phyloP scores from a whole-genome alignment of 1,284 basidiomycete genomes.

The Ustilago trichophora region DNA sequence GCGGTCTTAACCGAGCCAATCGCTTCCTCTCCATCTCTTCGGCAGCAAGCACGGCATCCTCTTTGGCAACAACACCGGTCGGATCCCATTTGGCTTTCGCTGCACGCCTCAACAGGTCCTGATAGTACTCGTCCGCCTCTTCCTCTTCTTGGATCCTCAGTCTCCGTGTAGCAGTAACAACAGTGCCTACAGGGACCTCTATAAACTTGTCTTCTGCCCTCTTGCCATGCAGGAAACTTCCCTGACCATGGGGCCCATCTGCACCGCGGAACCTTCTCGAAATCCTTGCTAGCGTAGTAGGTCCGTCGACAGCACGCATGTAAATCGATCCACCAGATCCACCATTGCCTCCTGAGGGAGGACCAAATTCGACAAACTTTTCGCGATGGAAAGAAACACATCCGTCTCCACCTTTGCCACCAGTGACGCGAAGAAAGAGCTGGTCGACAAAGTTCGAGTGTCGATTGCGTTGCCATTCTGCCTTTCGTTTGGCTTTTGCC shows the following conservation, averaged over 20 bases:
- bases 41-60: slow-evolving; percentile 30
- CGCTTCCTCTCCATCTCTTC: slow-evolving; percentile 21
- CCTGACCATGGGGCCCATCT: slow-evolving; percentile 60
- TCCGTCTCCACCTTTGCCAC: slow-evolving; percentile 64
- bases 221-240: slow-evolving; percentile 58
- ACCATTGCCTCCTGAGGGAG: slow-evolving; percentile 63
- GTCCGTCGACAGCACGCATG: slow-evolving; percentile 49
- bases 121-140: slow-evolving; percentile 48
- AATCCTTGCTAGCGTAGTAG: slow-evolving; percentile 58
- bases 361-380: slow-evolving; percentile 64
- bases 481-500: slow-evolving; percentile 46
- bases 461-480: slow-evolving; percentile 54
- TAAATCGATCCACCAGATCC: slow-evolving; percentile 61
- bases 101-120: slow-evolving; percentile 38
- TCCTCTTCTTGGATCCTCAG: slow-evolving; percentile 43
- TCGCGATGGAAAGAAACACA: slow-evolving; percentile 64
- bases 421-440: slow-evolving; percentile 48
- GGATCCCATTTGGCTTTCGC: slow-evolving; percentile 43
- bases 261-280: slow-evolving; percentile 47
- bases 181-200: slow-evolving; percentile 64
- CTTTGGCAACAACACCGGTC: slow-evolving; percentile 34
- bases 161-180: slow-evolving; percentile 50
- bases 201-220: slow-evolving; percentile 53
- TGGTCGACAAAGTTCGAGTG: slow-evolving; percentile 61
- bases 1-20: slow-evolving; percentile 10